These are phyloP conservation scores for Diaporthe sp. DNA, from an alignment of 2,329 filamentous ascomycete genomes.

Conservation along the genomic window DNA sequence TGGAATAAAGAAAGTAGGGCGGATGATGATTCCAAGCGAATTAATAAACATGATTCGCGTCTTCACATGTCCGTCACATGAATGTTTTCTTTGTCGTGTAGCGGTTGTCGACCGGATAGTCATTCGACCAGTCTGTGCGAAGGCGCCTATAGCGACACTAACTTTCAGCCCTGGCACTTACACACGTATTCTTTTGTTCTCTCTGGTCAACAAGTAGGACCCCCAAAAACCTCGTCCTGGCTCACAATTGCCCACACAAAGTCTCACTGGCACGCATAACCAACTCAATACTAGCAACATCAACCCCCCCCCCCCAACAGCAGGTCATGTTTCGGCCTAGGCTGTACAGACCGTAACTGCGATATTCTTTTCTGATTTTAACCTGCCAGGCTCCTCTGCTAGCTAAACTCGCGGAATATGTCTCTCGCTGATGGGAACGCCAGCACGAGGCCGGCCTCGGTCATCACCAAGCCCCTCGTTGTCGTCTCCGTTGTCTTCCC, in stretches of 20 bases:
- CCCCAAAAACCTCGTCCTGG: too few species aligned
- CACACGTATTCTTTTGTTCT: neutral
- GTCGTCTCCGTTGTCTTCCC: constrained; percentile 23
- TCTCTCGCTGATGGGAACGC: neutral
- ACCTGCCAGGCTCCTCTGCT: fast-evolving
- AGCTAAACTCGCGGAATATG: neutral
- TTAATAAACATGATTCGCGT: too few species aligned
- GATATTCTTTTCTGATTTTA: neutral
- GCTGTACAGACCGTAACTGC: neutral
- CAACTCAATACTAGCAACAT: neutral
- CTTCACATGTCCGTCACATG: constrained; percentile 28
- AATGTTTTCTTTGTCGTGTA: neutral
- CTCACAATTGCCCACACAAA: fast-evolving
- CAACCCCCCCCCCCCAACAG: neutral
- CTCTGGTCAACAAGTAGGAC: neutral
- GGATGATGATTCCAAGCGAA: too few species aligned
- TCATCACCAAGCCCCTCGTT: constrained; percentile 2
- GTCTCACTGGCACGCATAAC: too few species aligned
- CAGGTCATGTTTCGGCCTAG: too few species aligned
- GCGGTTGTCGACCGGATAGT: neutral
- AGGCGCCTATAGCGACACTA: neutral
- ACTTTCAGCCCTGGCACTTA: neutral
- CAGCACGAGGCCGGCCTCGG: neutral
- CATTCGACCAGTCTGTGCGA: constrained; percentile 10
- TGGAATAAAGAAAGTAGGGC: neutral